Base-by-base conservation (phyloP, 306 rosid species). In the Hylodesmum podocarpum region DNA sequence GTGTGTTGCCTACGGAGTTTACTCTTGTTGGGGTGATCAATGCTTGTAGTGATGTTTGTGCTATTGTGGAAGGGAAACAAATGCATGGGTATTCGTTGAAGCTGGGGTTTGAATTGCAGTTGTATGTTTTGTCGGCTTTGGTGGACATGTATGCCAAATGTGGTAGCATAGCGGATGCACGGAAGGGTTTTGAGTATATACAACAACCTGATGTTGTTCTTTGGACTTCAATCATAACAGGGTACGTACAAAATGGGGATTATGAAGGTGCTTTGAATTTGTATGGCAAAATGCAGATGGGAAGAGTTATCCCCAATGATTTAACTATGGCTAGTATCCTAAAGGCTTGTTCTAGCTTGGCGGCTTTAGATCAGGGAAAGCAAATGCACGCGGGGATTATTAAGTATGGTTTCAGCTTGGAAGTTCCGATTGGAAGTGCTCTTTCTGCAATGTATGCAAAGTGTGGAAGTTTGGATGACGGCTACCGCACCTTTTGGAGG, bases 61-160 rank as follows among this genome's bases (percentile, higher is more conserved):
- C 93, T 54, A 54, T 76, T 73, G 41, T 43, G 37, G 94, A 88
- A 88, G 98, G 97, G 53, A 89, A 73, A 50, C 96, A 94, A 70
- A 8, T 91, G 77, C 98, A 91, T 79, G 78, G 91, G 39, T 91
- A 77, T 88, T 78, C 91, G 3, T 24, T 86, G 74, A 94, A 89
- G 87, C n/a, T 77, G 88, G 98, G 97, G 46, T 88, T 72, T 72
- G 96, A 88, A 76, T 74, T 76, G 29, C 97, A 94, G 24, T 70
- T 89, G 67, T 91, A 86, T 25, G 67, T 91, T 41, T 87, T 90
- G 87, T 83, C 96, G 24, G 89, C 97, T 71, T 84, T 94, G 87
- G 96, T 94, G 73, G 96, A 94, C 85, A 94, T 91, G 94, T 94
- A 91, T 49, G 96, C 92, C 0, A 91, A 94, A 79, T 91, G 94